These are phyloP conservation scores for Arabis hirsuta DNA, from an alignment of 345 rosid species.

Conservation along the genomic window DNA sequence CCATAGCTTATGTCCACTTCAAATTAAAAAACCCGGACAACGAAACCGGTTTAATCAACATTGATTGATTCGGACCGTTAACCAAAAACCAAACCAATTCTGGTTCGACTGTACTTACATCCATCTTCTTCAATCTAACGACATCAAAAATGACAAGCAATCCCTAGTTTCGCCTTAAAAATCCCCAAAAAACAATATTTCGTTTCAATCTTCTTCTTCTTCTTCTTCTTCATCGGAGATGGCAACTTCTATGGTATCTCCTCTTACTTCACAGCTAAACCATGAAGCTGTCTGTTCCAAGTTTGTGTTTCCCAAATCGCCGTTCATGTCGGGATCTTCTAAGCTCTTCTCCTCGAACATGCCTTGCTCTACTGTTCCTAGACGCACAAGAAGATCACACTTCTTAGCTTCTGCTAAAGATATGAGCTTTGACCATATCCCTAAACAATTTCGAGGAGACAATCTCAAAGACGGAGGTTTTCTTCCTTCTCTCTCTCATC, in stretches of 20 bases:
- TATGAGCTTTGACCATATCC: constrained; percentile 63
- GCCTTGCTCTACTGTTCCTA: constrained; percentile 37
- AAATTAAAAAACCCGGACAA: not conserved
- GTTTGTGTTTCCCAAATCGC: constrained; percentile 46
- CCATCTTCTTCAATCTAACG: constrained; percentile 43
- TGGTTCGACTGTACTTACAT: constrained; percentile 14
- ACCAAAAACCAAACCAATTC: not conserved
- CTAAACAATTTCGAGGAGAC: constrained; percentile 74
- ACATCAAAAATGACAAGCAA: constrained; percentile 44
- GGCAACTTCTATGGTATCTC: constrained; percentile 65
- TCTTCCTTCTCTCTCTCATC: constrained; percentile 26
- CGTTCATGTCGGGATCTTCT: constrained; percentile 49
- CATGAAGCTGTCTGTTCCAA: constrained; percentile 41
- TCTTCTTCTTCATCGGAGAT: constrained; percentile 44
- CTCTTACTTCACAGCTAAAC: constrained; percentile 49
- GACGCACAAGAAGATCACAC: constrained; percentile 42
- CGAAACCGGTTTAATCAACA: constrained; percentile 22
- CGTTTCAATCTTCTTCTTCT: not conserved
- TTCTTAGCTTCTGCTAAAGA: constrained; percentile 50
- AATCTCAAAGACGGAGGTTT: constrained; percentile 82
- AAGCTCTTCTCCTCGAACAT: constrained; percentile 44
- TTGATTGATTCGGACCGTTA: not conserved
- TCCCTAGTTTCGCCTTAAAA: constrained; percentile 42
- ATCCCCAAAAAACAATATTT: constrained; percentile 6
- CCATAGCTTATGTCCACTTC: too few relatives aligned